Conservation (phyloP, 148 eudicot species). For the Selenicereus undatus region DNA sequence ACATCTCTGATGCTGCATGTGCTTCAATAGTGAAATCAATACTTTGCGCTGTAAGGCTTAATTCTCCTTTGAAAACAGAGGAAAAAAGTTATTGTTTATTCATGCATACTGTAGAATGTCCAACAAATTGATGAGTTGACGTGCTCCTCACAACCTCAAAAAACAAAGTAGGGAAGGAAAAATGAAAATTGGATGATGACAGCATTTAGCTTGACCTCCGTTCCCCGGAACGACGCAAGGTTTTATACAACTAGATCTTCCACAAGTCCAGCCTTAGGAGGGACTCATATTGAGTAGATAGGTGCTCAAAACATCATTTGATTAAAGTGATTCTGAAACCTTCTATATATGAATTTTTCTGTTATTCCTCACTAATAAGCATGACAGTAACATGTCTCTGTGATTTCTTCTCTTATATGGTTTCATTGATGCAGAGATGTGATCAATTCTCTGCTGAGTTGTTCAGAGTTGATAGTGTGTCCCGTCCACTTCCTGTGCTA, state of each 20-base stretch:
- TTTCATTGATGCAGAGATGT: conserved; percentile 47
- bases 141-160: background rate
- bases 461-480: conserved; percentile 33
- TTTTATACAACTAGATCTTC: no score
- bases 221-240: no score
- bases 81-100: background rate
- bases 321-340: background rate
- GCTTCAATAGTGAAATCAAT: conserved; percentile 58
- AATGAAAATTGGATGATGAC: no score
- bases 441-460: conserved; percentile 72
- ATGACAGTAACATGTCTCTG: background rate
- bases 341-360: background rate
- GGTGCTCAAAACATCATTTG: background rate
- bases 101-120: background rate
- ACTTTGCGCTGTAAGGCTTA: conserved; percentile 62
- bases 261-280: no score
- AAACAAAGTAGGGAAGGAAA: no score
- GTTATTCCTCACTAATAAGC: background rate
- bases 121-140: background rate
- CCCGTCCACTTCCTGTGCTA: conserved; percentile 52
- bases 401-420: background rate
- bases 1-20: conserved; percentile 63
- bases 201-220: no score
- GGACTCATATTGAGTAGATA: no score
- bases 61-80: background rate